Conservation (phyloP, 371 early-diverging fungal species). For the Circinella umbellata region DNA sequence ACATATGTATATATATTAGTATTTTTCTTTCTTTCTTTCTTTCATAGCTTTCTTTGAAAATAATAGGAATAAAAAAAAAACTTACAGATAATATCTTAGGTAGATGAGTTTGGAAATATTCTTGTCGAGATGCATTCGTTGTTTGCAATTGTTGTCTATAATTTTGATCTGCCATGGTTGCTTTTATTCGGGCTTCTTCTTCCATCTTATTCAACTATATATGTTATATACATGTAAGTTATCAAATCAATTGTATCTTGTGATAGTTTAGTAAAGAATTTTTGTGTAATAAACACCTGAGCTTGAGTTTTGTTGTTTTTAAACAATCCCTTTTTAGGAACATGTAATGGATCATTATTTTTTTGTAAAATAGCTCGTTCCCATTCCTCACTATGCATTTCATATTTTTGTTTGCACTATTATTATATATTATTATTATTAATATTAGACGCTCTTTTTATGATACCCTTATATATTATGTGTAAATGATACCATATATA, state of each 20-base stretch:
- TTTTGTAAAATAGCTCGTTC: slow-evolving; percentile 74
- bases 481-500: too few relatives aligned
- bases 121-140: slow-evolving; percentile 67
- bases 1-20: background rate
- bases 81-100: slow-evolving; percentile 49
- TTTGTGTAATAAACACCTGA: slow-evolving; percentile 38
- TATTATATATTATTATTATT: background rate
- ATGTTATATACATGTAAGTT: background rate
- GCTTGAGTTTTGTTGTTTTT: slow-evolving; percentile 55
- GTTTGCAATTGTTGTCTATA: slow-evolving; percentile 75
- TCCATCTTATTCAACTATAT: slow-evolving; percentile 68
- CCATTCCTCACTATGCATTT: slow-evolving; percentile 79
- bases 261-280: too few relatives aligned
- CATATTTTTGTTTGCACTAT: slow-evolving; percentile 76
- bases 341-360: slow-evolving; percentile 55
- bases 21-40: background rate
- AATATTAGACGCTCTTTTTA: background rate
- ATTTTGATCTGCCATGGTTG: slow-evolving; percentile 69
- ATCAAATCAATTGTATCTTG: too few relatives aligned
- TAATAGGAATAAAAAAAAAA: background rate
- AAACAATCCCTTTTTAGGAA: slow-evolving; percentile 60
- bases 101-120: slow-evolving; percentile 69
- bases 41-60: background rate
- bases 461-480: background rate
- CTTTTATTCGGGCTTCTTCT: slow-evolving; percentile 71